Evolutionary conservation across 2,329 filamentous ascomycete species (phyloP).

Genomic region (Diaporthe batatas): DNA sequence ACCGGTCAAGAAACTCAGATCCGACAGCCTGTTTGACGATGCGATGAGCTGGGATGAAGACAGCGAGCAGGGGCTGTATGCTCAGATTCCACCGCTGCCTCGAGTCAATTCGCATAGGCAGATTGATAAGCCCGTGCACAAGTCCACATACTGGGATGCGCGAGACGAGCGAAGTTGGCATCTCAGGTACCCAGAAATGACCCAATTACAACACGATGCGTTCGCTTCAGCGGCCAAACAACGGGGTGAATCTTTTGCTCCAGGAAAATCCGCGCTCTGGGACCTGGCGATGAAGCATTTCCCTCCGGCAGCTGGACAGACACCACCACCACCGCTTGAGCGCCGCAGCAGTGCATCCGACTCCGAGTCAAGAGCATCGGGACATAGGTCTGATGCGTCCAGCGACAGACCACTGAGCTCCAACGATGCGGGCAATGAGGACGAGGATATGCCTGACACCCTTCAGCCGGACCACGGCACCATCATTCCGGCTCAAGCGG

Average conservation of each 20-base stretch:
- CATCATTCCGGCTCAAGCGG: constrained; percentile 52
- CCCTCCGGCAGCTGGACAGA: constrained; percentile 55
- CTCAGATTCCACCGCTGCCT: constrained; percentile 62
- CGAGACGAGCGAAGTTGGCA: constrained; percentile 70
- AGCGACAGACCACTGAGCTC: neutral
- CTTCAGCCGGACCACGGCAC: constrained; percentile 54
- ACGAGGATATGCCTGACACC: constrained; percentile 52
- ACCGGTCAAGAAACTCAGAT: constrained; percentile 68
- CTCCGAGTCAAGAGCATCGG: constrained; percentile 18
- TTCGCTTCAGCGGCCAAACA: constrained; percentile 66
- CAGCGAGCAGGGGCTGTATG: constrained; percentile 55
- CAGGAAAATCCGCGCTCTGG: constrained; percentile 66
- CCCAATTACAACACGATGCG: constrained; percentile 67
- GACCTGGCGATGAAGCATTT: constrained; percentile 70
- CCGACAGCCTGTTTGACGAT: constrained; percentile 59
- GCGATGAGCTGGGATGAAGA: constrained; percentile 40
- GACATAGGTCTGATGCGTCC: constrained; percentile 23
- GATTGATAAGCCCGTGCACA: constrained; percentile 69
- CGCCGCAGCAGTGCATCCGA: constrained; percentile 34
- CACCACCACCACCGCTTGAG: constrained; percentile 29
- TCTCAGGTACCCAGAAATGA: constrained; percentile 74
- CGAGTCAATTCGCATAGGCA: constrained; percentile 66
- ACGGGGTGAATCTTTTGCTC: constrained; percentile 66
- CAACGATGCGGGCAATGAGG: constrained; percentile 24
- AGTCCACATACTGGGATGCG: constrained; percentile 69